Evolutionary conservation across 106 monocot genomes (phyloP), one percentile per base, ranked within the genome.

Genomic region (Allium cepa): DNA sequence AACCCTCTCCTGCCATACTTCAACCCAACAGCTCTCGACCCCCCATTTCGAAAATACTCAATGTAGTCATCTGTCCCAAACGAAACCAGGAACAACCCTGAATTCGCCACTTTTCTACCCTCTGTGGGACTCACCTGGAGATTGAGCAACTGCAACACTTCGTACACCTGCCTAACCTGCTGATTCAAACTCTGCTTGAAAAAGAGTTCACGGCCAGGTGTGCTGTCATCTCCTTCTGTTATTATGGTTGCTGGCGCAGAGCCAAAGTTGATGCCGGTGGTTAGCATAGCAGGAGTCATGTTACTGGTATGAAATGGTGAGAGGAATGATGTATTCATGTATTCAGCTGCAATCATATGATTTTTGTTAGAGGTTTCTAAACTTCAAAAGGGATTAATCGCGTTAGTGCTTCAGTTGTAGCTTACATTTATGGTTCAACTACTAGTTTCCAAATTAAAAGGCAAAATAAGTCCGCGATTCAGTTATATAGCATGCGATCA

Each of bases 61-160:
- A 67, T 28, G 67, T 80, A 82, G 49, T 80, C 87, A 55, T 87
- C 80, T 47, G 69, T 62, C 56, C 83, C 87, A 68, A 87, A 87
- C 15, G 87, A 87, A 15, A 87, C 26, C 56, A 80, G 45, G 66
- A 83, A 80, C 10, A 87, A 58, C 11, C 77, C 67, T 22, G 67
- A 17, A 17, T 72, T 59, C 8, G 53, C 53, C 13, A 64, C 52
- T 7, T 56, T 50, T 12, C 14, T 13, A 26, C 72, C 80, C 28
- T 1, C 50, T 10, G 17, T 55, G n/a, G 68, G 50, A 8, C 75
- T 75, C 28, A 59, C 49, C 63, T 63, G 59, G 46, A 87, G 80
- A 49, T 74, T 69, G 17, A 87, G 52, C 22, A 78, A 22, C 75
- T 87, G 87, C 18, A 87, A 46, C 27, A 66, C 66, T 58, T 87